Conservation (phyloP, 768 basidiomycete genomes). For the Hypsizygus marmoreus region DNA sequence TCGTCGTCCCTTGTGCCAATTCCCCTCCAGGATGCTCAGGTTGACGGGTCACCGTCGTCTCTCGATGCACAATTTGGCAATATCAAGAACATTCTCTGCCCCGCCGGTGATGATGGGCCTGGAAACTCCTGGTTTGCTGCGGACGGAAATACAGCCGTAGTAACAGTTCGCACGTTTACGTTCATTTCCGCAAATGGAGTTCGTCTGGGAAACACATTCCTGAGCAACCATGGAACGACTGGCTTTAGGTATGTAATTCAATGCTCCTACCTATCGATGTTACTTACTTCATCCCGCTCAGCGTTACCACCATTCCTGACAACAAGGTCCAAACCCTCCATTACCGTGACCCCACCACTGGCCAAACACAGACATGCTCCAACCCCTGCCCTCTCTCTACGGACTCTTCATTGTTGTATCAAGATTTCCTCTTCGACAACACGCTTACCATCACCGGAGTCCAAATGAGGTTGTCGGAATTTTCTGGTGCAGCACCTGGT, state of each 20-base stretch:
- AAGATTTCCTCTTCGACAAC: conserved; percentile 86
- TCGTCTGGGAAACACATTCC: conserved; percentile 90
- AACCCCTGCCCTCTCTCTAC: conserved; percentile 78
- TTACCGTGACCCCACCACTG: conserved; percentile 76
- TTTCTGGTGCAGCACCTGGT: conserved; percentile 76
- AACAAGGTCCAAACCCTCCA: conserved; percentile 76
- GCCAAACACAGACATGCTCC: conserved; percentile 77
- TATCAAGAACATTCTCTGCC: conserved; percentile 79
- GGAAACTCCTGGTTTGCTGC: conserved; percentile 84
- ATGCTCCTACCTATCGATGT: conserved; percentile 3
- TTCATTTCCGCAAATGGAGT: conserved; percentile 77
- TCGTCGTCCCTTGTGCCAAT: conserved; percentile 89
- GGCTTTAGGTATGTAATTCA: conserved; percentile 69
- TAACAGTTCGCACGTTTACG: conserved; percentile 77
- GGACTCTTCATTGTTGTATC: conserved; percentile 77
- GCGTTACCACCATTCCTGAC: conserved; percentile 87
- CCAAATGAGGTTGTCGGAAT: conserved; percentile 77
- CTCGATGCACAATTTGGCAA: conserved; percentile 59
- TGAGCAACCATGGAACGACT: conserved; percentile 79
- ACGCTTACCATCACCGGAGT: conserved; percentile 81
- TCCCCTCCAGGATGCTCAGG: conserved; percentile 60
- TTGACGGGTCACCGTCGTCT: conserved; percentile 63
- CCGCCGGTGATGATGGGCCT: conserved; percentile 76
- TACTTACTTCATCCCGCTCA: conserved; percentile 29
- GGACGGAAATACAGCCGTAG: conserved; percentile 67